Conservation (phyloP, 495 filamentous ascomycete genomes). For the Aspergillus affinis region DNA sequence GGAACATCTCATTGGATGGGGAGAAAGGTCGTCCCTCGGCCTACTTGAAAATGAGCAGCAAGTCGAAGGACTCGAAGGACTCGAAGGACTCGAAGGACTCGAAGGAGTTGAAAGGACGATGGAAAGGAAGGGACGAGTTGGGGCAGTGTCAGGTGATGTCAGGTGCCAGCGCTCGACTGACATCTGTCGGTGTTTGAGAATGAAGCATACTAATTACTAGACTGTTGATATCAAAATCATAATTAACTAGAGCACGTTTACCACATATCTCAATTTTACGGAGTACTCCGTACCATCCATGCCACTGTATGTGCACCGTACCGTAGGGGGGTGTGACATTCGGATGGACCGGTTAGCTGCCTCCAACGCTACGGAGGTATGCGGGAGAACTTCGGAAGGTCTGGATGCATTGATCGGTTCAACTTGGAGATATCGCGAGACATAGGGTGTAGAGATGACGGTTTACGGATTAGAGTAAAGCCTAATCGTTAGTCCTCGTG, state of each 20-base stretch:
- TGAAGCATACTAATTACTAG: neutral
- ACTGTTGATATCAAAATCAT: neutral
- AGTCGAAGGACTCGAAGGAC: neutral
- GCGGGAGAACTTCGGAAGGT: neutral
- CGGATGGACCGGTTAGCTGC: neutral
- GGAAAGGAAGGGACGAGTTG: neutral
- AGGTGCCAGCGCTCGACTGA: neutral
- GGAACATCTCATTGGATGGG: neutral
- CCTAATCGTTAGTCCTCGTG: neutral
- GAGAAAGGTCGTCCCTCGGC: neutral
- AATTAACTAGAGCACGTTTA: neutral
- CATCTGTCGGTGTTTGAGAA: slow-evolving; percentile 1
- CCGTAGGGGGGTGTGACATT: neutral
- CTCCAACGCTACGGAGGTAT: neutral
- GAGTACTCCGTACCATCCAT: too few relatives aligned
- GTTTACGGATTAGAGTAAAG: too few relatives aligned
- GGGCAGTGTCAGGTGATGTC: slow-evolving; percentile 5
- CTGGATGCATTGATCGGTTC: neutral
- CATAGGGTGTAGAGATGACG: neutral
- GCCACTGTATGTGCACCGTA: too few relatives aligned
- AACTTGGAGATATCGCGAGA: neutral
- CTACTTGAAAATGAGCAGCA: neutral
- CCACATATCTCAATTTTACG: neutral
- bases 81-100: neutral
- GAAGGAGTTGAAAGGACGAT: neutral